Evolutionary conservation across 768 basidiomycete species (phyloP), one percentile per base, ranked within the genome.

Genomic region (Lentinula sp.): DNA sequence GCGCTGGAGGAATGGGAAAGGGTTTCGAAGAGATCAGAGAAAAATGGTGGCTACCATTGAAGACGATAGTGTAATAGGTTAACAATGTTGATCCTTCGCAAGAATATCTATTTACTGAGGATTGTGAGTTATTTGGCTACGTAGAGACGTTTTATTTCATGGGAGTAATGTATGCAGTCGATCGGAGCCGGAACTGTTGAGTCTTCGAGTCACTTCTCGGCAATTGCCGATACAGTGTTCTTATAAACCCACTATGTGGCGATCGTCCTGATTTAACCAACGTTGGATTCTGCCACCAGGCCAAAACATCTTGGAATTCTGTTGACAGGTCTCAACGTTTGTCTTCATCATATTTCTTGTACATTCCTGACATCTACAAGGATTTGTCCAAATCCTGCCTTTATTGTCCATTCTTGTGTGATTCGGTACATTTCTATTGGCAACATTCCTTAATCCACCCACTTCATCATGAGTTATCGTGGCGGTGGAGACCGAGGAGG

Each of bases 1-100:
- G 67, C 81, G 88, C 58, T 98, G 91, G 90, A 78, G 87, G 62
- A 67, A 79, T 16, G 88, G 88, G 10, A 86, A 86, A 67, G 88
- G 85, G 1, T 73, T 76, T 49, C 76, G 82, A 62, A 76, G 72
- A 65, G 73, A 73, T 13, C 79, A 74, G 62, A 73, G 66, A 62
- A 70, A 68, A 63, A 73, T 66, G 28, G 2, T 28, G 28, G 28
- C 28, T 62, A 69, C 68, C 63, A 65, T 58, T 12, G 72, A 66
- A 42, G 59, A 50, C 43, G 16, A 28, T 20, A 12, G 39, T 41
- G 15, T 28, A 28, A 28, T 28, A 28, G 28, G 28, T 28, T 28
- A 3, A 28, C 28, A 28, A 28, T 28, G 28, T 28, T 28, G 23
- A 23, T 23, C 23, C 3, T 28, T 28, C 28, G 28, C 28, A 28